Percentiles rank a stretch among this genome's conserved stretches.
Conservation (phyloP, 805 yeast genomes). For the Spathaspora girioi region DNA sequence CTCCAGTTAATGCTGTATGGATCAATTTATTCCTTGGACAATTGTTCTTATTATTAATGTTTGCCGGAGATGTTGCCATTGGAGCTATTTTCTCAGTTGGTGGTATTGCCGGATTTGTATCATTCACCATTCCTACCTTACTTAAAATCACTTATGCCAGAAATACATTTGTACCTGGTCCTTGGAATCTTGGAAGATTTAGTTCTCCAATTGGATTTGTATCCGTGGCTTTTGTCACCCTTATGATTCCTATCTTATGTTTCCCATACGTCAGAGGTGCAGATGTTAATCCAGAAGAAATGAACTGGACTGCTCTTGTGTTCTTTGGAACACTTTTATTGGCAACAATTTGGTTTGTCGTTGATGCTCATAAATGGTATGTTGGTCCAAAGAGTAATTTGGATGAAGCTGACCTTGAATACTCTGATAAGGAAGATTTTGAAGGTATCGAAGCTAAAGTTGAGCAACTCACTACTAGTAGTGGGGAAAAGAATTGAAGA, state of each 20-base stretch:
- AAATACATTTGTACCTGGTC: slow-evolving; percentile 56
- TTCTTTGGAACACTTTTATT: slow-evolving; percentile 57
- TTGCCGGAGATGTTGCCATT: slow-evolving; percentile 63
- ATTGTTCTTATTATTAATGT: slow-evolving; percentile 51
- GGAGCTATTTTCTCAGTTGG: slow-evolving; percentile 73
- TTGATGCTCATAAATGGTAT: slow-evolving; percentile 58
- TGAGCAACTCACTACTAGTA: background rate
- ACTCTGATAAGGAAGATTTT: slow-evolving; percentile 13
- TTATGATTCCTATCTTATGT: slow-evolving; percentile 60
- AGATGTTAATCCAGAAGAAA: slow-evolving; percentile 34
- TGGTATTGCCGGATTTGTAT: slow-evolving; percentile 64
- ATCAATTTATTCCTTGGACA: slow-evolving; percentile 53
- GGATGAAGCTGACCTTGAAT: slow-evolving; percentile 29
- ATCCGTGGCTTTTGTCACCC: slow-evolving; percentile 46
- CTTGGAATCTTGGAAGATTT: slow-evolving; percentile 59
- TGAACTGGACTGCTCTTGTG: slow-evolving; percentile 67
- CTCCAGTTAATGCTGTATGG: slow-evolving; percentile 67
- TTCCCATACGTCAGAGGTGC: slow-evolving; percentile 44
- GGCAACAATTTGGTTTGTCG: slow-evolving; percentile 46
- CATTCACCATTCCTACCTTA: slow-evolving; percentile 62
- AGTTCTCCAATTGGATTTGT: slow-evolving; percentile 46
- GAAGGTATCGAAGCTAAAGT: slow-evolving; percentile 7
- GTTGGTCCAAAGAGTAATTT: slow-evolving; percentile 57
- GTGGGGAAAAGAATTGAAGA: background rate
- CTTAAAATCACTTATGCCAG: slow-evolving; percentile 55